Percentiles rank a stretch among this genome's conserved stretches.
Conservation (phyloP, 2,329 filamentous ascomycete genomes). For the Cladosporium sp. region DNA sequence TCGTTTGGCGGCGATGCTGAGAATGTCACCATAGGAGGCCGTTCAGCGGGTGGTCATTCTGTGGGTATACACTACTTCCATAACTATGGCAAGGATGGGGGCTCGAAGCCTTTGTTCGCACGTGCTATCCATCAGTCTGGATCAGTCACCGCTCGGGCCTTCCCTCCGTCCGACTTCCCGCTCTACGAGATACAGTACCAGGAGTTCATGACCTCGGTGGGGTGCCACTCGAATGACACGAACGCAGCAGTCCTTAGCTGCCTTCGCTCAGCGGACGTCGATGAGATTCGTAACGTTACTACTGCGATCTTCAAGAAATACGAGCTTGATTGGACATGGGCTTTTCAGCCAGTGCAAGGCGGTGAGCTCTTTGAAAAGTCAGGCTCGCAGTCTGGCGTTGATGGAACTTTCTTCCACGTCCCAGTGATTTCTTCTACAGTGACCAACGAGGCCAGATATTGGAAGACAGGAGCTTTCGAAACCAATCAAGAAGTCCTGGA, state of each 20-base stretch:
- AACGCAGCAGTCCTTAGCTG: constrained; percentile 37
- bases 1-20: constrained; percentile 66
- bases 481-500: constrained; percentile 50
- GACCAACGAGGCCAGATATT: constrained; percentile 63
- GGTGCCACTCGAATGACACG: constrained; percentile 27
- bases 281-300: constrained; percentile 37
- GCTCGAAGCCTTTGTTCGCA: constrained; percentile 38
- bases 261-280: constrained; percentile 37
- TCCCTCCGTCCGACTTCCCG: constrained; percentile 35
- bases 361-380: constrained; percentile 53
- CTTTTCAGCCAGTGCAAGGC: constrained; percentile 68
- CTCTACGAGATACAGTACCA: constrained; percentile 44
- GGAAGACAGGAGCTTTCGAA: constrained; percentile 51
- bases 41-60: constrained; percentile 57
- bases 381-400: constrained; percentile 22
- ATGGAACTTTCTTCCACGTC: constrained; percentile 47
- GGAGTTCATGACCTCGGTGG: constrained; percentile 37
- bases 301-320: constrained; percentile 43
- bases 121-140: constrained; percentile 47
- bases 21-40: constrained; percentile 77
- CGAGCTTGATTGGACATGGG: constrained; percentile 47
- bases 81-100: constrained; percentile 49
- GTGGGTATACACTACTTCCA: constrained; percentile 44
- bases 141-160: constrained; percentile 43
- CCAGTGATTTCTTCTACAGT: constrained; percentile 67